Percentiles rank a stretch among this genome's conserved stretches.
phyloP scores from a whole-genome alignment of 176 grass and related monocot genomes.

The Leersia perrieri region DNA sequence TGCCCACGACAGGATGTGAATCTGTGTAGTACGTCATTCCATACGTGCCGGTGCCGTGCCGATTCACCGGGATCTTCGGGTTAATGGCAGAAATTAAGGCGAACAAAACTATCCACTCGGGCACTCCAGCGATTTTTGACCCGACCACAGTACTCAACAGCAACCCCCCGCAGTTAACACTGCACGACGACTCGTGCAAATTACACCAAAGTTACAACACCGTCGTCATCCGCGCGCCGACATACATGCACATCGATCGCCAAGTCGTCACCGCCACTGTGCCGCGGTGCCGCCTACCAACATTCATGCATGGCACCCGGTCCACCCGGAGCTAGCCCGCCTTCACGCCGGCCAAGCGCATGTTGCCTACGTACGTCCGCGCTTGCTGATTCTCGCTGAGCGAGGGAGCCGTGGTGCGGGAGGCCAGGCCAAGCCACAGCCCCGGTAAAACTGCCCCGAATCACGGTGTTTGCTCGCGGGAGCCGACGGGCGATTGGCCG shows the following conservation, averaged over 20 bases:
- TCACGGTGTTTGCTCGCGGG: neutral
- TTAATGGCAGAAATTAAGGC: neutral
- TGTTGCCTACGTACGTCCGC: neutral
- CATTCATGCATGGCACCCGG: neutral
- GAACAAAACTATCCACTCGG: neutral
- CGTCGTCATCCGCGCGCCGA: neutral
- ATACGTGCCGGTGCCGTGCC: neutral
- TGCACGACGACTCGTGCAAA: conserved; percentile 22
- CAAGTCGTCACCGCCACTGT: neutral
- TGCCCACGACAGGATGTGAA: neutral
- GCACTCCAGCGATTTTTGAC: neutral
- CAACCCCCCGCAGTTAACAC: neutral
- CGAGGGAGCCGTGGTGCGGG: neutral
- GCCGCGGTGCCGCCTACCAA: neutral
- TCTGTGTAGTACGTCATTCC: neutral
- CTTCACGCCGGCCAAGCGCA: neutral
- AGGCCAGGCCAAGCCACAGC: neutral
- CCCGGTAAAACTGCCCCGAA: conserved; percentile 9
- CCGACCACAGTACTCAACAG: neutral
- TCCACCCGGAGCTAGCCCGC: neutral
- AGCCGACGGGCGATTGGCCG: neutral
- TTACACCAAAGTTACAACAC: neutral
- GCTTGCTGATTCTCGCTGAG: neutral
- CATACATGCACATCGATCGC: neutral
- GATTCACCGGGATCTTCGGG: neutral